Evolutionary conservation across 2,329 filamentous ascomycete genomes (phyloP).

Genomic region (Rhynchosporium agropyri): DNA sequence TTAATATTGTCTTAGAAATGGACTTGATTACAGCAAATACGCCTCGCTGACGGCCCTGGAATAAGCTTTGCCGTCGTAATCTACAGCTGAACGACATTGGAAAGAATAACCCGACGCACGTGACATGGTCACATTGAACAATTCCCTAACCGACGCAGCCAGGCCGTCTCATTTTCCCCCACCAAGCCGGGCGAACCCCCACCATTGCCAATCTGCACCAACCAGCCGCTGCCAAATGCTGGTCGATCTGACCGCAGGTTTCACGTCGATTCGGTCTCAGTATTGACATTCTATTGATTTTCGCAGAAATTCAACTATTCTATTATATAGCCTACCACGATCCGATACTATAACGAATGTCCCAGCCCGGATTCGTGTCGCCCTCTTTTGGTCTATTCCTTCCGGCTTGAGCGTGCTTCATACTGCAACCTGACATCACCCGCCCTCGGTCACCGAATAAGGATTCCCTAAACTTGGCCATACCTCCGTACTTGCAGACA

Average conservation of each 20-base stretch:
- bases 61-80: background rate
- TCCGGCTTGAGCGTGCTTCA: slow-evolving; percentile 11
- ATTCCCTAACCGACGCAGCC: background rate
- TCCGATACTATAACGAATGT: slow-evolving; percentile 13
- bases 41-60: background rate
- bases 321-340: background rate
- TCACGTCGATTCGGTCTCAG: background rate
- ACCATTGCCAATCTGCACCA: background rate
- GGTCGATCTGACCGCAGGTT: background rate
- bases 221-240: slow-evolving; percentile 27
- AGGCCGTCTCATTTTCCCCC: background rate
- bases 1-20: background rate
- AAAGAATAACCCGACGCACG: background rate
- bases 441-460: slow-evolving; percentile 17
- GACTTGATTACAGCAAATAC: background rate
- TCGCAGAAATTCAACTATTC: background rate
- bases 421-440: slow-evolving; percentile 33
- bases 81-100: background rate
- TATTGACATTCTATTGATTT: background rate
- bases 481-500: slow-evolving; percentile 17
- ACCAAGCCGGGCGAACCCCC: background rate
- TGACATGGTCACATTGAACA: slow-evolving; percentile 1
- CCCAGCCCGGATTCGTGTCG: slow-evolving; percentile 9
- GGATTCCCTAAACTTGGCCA: slow-evolving; percentile 24
- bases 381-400: slow-evolving; percentile 19